Conservation (phyloP, 2,329 filamentous ascomycete genomes). For the Diaporthe amygdali region DNA sequence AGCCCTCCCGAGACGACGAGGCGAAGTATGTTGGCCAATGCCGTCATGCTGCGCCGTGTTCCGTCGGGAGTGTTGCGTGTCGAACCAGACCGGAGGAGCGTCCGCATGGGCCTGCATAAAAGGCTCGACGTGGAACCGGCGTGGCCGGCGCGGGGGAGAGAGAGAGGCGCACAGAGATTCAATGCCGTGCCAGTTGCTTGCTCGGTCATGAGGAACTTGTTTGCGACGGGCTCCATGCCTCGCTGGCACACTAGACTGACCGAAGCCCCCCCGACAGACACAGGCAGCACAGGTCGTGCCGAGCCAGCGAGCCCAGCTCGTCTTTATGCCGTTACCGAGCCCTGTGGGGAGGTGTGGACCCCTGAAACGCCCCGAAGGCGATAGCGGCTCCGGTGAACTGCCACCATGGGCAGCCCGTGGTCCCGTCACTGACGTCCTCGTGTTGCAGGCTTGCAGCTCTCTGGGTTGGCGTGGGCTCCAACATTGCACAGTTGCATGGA, state of each 20-base stretch:
- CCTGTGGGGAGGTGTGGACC: neutral
- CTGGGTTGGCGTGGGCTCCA: neutral
- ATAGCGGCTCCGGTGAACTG: neutral
- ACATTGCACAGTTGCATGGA: conserved; percentile 14
- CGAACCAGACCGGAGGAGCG: neutral
- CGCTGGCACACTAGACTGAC: neutral
- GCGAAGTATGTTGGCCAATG: conserved; percentile 4
- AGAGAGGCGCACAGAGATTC: neutral
- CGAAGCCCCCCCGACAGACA: neutral
- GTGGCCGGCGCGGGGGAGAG: neutral
- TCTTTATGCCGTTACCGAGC: neutral
- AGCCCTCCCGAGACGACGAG: conserved; percentile 16
- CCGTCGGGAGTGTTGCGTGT: neutral
- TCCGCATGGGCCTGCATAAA: conserved; percentile 4
- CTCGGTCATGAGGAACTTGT: neutral
- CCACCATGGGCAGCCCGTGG: neutral
- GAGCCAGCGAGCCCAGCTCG: neutral
- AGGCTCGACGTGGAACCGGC: neutral
- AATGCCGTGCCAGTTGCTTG: conserved; percentile 5
- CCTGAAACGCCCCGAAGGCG: neutral
- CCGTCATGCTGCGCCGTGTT: neutral
- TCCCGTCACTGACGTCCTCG: neutral
- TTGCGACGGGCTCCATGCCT: conserved; percentile 9
- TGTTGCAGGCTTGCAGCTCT: neutral
- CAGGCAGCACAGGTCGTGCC: neutral